Evolutionary conservation across 2,329 filamentous ascomycete species (phyloP).

Genomic region (Paecilomyces niveus): DNA sequence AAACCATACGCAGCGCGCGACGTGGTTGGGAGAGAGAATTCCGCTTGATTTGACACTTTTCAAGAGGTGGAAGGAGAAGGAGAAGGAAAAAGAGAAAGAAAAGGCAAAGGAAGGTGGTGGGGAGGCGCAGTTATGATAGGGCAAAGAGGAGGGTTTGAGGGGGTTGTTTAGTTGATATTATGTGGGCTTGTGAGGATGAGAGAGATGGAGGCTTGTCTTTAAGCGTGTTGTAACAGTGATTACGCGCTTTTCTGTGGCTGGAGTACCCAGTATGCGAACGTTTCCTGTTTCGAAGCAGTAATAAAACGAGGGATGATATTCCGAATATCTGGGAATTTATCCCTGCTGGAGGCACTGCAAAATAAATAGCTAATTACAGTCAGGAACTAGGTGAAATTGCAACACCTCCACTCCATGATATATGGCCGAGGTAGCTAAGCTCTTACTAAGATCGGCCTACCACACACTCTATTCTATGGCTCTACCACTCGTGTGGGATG

Average conservation of each 20-base stretch:
- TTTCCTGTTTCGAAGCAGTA: too few species aligned
- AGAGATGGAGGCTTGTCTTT: too few species aligned
- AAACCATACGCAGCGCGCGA: slow-evolving; percentile 39
- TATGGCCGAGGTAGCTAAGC: too few species aligned
- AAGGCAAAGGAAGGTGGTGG: slow-evolving; percentile 1
- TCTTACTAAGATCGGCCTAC: background rate
- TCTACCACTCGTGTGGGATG: background rate
- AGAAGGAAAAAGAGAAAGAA: slow-evolving; percentile 13
- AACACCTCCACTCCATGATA: background rate
- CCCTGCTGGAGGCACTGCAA: too few species aligned
- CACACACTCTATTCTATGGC: background rate
- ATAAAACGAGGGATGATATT: too few species aligned
- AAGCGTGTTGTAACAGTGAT: too few species aligned
- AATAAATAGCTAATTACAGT: too few species aligned
- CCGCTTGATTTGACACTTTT: slow-evolving; percentile 36
- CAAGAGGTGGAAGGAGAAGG: slow-evolving; percentile 18
- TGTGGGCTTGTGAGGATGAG: too few species aligned
- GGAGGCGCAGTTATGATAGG: background rate
- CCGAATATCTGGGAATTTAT: too few species aligned
- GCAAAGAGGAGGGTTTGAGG: background rate
- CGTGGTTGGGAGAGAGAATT: slow-evolving; percentile 40
- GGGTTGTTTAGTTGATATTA: background rate
- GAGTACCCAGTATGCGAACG: too few species aligned
- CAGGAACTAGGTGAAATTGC: too few species aligned
- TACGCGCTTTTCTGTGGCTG: too few species aligned